These are phyloP conservation scores for Solanum medicagineum DNA, from an alignment of 257 asterid species.

Conservation along the genomic window DNA sequence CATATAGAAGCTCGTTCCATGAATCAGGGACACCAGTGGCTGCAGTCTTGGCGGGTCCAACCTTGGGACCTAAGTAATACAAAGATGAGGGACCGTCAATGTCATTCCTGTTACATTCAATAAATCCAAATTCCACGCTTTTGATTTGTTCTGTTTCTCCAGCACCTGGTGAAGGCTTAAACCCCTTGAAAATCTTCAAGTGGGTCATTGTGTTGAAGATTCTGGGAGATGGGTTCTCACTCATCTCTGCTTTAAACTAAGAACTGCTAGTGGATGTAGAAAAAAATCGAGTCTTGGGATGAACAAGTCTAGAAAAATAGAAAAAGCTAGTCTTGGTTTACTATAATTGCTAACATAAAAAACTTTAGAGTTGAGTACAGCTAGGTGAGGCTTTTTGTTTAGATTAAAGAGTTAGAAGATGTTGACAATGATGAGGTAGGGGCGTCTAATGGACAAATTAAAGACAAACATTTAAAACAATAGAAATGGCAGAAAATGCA, in stretches of 20 bases:
- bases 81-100: neutral
- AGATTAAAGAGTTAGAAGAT: neutral
- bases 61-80: neutral
- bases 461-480: neutral
- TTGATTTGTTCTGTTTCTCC: neutral
- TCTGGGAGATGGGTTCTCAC: slow-evolving; percentile 11
- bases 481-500: neutral
- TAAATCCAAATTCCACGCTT: neutral
- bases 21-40: slow-evolving; percentile 10
- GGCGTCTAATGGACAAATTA: neutral
- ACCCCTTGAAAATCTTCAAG: slow-evolving; percentile 31
- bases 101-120: slow-evolving; percentile 1
- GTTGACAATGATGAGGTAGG: neutral
- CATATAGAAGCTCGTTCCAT: slow-evolving; percentile 5
- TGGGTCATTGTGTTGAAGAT: slow-evolving; percentile 15
- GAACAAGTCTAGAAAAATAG: neutral
- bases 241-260: slow-evolving; percentile 9
- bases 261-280: neutral
- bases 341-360: neutral
- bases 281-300: no score
- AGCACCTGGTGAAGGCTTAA: slow-evolving; percentile 22
- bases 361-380: neutral
- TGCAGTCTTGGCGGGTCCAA: slow-evolving; percentile 8
- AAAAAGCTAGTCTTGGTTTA: no score
- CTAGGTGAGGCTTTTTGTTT: neutral